phyloP scores from a whole-genome alignment of 345 rosid species.

The Eucalyptus sideroxylon region DNA sequence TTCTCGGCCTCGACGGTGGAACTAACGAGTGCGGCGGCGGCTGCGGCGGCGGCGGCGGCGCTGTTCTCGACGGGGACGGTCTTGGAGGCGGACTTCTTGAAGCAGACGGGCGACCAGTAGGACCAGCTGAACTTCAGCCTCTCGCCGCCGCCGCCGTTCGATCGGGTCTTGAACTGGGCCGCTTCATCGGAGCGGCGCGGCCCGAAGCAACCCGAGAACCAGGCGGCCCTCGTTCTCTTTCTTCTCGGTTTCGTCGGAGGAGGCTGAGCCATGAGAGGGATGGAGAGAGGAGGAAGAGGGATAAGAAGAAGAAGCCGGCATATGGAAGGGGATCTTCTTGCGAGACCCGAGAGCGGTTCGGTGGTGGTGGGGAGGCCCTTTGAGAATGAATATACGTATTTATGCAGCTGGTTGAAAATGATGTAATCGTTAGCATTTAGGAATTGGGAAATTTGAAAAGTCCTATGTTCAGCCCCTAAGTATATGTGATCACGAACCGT shows the following conservation, averaged over 20 bases:
- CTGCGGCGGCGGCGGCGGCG: neutral
- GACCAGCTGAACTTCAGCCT: neutral
- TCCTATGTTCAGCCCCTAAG: neutral
- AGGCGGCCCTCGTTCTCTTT: neutral
- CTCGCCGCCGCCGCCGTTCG: neutral
- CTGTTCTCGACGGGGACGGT: slow-evolving; percentile 26
- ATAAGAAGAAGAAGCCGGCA: neutral
- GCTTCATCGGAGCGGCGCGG: slow-evolving; percentile 1
- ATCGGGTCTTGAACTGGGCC: neutral
- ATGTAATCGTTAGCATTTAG: neutral
- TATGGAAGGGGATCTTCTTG: neutral
- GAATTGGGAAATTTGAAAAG: neutral
- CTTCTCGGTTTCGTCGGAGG: neutral
- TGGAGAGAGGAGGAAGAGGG: neutral
- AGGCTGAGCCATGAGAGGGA: slow-evolving; percentile 14
- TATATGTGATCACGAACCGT: neutral
- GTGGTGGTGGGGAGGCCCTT: neutral
- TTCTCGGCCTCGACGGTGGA: neutral
- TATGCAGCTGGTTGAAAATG: neutral
- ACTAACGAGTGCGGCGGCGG: neutral
- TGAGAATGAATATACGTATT: neutral
- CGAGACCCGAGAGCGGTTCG: neutral
- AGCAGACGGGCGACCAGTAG: slow-evolving; percentile 7
- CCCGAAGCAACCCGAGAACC: slow-evolving; percentile 38
- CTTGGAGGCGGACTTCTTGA: slow-evolving; percentile 19